These are phyloP conservation scores for Tetradesmus lagerheimii DNA, from an alignment of 139 green algal species.

Conservation along the genomic window DNA sequence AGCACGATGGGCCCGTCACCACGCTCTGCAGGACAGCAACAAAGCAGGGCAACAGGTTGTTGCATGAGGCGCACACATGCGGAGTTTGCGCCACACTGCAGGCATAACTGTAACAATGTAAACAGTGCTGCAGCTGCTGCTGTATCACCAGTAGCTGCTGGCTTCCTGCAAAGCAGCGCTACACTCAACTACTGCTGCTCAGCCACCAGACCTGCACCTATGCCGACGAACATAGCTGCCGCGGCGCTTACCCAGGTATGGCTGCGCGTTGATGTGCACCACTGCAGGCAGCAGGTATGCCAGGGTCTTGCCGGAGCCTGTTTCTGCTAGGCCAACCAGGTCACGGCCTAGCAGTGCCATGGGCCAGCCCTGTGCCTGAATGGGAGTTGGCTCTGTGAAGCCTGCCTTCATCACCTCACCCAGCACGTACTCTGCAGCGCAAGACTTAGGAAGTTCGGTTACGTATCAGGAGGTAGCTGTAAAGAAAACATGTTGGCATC, in stretches of 20 bases:
- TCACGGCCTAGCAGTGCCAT: conserved; percentile 91
- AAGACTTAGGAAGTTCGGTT: too few species aligned
- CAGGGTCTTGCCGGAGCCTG: conserved; percentile 92
- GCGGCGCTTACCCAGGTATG: conserved; percentile 33
- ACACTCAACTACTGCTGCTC: neutral
- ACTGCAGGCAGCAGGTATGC: conserved; percentile 91
- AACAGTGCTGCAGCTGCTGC: neutral
- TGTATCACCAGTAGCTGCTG: neutral
- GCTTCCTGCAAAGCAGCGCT: neutral
- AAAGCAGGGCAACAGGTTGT: neutral
- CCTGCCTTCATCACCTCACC: conserved; percentile 83
- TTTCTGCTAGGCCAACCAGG: conserved; percentile 91
- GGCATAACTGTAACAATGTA: too few species aligned
- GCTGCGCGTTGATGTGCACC: conserved; percentile 95
- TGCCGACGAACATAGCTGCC: neutral
- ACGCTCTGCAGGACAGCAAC: conserved; percentile 68
- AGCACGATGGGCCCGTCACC: conserved; percentile 97
- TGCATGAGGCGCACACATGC: neutral
- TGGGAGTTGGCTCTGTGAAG: conserved; percentile 89
- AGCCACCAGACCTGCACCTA: neutral
- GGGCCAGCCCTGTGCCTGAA: conserved; percentile 92
- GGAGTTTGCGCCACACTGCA: too few species aligned
- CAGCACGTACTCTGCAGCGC: conserved; percentile 88
- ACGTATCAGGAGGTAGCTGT: too few species aligned
- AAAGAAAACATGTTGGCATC: neutral